Evolutionary conservation across 441 rosid genomes (phyloP).

Genomic region (Populus hybrid): DNA sequence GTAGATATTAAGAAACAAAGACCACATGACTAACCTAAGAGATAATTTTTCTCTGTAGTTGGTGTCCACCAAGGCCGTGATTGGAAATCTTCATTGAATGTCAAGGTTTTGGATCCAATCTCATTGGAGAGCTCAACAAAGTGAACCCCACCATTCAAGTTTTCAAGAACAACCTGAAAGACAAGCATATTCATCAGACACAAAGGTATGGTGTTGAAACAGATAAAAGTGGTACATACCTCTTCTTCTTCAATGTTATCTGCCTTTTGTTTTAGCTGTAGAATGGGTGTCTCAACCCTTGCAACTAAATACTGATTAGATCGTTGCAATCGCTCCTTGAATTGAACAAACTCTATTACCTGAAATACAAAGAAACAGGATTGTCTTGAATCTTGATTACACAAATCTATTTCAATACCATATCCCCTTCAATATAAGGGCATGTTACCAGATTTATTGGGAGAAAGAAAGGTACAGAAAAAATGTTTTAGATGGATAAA

Average conservation of each 20-base stretch:
- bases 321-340: conserved; percentile 79
- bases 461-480: neutral
- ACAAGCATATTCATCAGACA: conserved; percentile 13
- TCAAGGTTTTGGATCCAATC: conserved; percentile 66
- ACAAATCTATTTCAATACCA: neutral
- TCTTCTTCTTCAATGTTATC: conserved; percentile 75
- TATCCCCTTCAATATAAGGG: neutral
- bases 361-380: conserved; percentile 33
- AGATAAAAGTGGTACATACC: conserved; percentile 33
- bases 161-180: conserved; percentile 68
- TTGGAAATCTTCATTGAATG: conserved; percentile 87
- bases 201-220: neutral
- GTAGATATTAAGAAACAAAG: neutral
- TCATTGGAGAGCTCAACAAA: conserved; percentile 81
- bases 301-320: conserved; percentile 83
- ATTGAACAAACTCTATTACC: conserved; percentile 97
- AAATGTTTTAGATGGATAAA: neutral
- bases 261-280: conserved; percentile 82
- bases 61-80: conserved; percentile 99
- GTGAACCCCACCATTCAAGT: conserved; percentile 61
- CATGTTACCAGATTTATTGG: neutral
- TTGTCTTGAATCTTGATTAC: conserved; percentile 2
- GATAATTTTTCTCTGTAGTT: conserved; percentile 73
- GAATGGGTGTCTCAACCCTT: conserved; percentile 65
- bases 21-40: conserved; percentile 54